Evolutionary conservation across 2,329 filamentous ascomycete species (phyloP).

Genomic region (Epichloe coenophiala): DNA sequence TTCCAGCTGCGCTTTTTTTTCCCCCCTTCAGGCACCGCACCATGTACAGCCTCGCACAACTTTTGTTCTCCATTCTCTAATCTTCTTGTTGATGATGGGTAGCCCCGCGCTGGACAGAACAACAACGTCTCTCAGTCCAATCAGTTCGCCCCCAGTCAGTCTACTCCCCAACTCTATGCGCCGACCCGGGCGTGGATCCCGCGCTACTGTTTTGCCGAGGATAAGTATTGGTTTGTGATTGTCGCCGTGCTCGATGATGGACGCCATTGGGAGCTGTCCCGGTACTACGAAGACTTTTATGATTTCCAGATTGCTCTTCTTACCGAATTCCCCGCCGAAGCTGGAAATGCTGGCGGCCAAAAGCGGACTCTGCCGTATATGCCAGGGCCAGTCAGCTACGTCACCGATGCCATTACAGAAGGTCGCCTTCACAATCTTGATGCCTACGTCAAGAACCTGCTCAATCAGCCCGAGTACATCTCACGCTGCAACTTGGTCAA

Average conservation of each 20-base stretch:
- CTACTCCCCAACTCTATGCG: constrained; percentile 48
- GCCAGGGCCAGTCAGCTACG: constrained; percentile 94
- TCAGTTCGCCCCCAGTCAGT: constrained; percentile 26
- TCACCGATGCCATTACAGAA: constrained; percentile 95
- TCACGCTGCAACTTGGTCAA: constrained; percentile 72
- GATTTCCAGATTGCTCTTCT: constrained; percentile 95
- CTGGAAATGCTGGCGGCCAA: constrained; percentile 69
- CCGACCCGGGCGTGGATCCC: constrained; percentile 78
- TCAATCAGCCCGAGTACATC: constrained; percentile 74
- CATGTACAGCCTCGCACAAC: too few species aligned
- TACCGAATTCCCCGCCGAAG: constrained; percentile 82
- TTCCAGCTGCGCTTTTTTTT: neutral
- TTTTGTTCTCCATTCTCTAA: neutral
- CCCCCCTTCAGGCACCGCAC: neutral
- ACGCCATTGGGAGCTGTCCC: constrained; percentile 79
- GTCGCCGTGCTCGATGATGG: constrained; percentile 85
- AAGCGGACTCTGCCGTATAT: constrained; percentile 86
- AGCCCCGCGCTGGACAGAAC: constrained; percentile 14
- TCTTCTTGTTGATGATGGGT: neutral
- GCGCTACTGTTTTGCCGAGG: constrained; percentile 87
- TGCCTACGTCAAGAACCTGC: constrained; percentile 85
- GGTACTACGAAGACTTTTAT: constrained; percentile 98
- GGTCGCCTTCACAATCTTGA: constrained; percentile 85
- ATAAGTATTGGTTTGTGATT: constrained; percentile 98
- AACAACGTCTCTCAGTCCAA: constrained; percentile 16